Conservation (phyloP, 257 asterid species). For the Lycium ferocissimum region DNA sequence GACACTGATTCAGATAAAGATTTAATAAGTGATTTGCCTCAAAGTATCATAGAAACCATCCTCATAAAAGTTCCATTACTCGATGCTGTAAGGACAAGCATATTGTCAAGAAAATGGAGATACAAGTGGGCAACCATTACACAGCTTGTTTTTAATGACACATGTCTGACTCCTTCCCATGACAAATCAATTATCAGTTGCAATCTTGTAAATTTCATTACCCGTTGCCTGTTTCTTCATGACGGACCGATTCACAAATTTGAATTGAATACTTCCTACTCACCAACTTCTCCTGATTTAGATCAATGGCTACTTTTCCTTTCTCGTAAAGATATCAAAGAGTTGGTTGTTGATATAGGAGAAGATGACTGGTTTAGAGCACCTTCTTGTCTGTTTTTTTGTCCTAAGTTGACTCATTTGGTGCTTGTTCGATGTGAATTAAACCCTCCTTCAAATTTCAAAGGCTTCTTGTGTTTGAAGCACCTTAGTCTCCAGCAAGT, state of each 20-base stretch:
- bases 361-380: constrained; percentile 84
- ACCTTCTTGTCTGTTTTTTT: constrained; percentile 73
- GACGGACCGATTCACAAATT: constrained; percentile 90
- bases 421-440: constrained; percentile 81
- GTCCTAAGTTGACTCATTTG: constrained; percentile 63
- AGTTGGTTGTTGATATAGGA: constrained; percentile 73
- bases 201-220: constrained; percentile 61
- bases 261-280: constrained; percentile 53
- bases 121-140: constrained; percentile 82
- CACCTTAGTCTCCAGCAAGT: constrained; percentile 76
- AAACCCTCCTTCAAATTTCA: constrained; percentile 67
- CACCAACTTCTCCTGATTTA: constrained; percentile 61
- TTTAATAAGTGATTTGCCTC: constrained; percentile 83
- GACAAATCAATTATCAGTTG: constrained; percentile 51
- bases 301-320: constrained; percentile 92
- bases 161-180: constrained; percentile 44
- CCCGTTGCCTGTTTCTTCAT: constrained; percentile 71
- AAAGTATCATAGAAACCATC: constrained; percentile 74
- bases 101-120: constrained; percentile 77
- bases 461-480: constrained; percentile 72
- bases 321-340: constrained; percentile 74
- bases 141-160: constrained; percentile 70
- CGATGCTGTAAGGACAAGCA: constrained; percentile 81
- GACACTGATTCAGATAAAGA: constrained; percentile 53
- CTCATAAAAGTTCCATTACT: constrained; percentile 73